Conservation (phyloP, 192 early-diverging fungal genomes). For the Podila horticola region DNA sequence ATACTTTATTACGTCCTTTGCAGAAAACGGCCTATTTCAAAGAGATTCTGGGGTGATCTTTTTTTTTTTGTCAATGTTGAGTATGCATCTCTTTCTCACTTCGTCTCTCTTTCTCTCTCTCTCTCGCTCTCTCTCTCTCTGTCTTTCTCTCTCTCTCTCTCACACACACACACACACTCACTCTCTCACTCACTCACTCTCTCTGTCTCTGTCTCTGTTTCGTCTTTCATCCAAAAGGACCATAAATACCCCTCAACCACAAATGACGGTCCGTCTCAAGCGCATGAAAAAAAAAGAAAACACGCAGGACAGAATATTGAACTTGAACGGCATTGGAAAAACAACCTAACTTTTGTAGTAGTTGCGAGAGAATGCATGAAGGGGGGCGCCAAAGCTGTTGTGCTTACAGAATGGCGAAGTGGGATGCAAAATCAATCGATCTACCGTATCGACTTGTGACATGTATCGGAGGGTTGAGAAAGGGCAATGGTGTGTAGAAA, state of each 20-base stretch:
- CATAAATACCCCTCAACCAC: background rate
- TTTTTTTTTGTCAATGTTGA: background rate
- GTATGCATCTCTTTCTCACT: background rate
- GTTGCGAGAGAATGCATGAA: too few species aligned
- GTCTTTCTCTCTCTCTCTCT: background rate
- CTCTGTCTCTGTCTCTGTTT: background rate
- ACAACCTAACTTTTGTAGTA: too few species aligned
- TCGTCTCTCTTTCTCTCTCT: background rate
- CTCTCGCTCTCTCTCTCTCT: background rate
- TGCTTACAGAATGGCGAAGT: too few species aligned
- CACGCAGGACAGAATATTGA: too few species aligned
- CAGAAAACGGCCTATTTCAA: background rate
- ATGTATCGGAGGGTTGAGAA: too few species aligned
- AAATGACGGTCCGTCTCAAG: background rate
- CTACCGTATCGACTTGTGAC: background rate
- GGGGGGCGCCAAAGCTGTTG: too few species aligned
- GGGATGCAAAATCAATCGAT: background rate
- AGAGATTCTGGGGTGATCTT: background rate
- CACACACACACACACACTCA: too few species aligned
- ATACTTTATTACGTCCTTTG: background rate
- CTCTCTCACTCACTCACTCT: background rate
- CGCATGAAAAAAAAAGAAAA: background rate
- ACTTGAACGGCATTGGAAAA: too few species aligned
- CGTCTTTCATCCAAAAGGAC: background rate
- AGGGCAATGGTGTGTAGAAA: background rate